Evolutionary conservation across 2,329 filamentous ascomycete genomes (phyloP), one percentile per base, ranked within the genome.

Genomic region (Fusarium sp.): DNA sequence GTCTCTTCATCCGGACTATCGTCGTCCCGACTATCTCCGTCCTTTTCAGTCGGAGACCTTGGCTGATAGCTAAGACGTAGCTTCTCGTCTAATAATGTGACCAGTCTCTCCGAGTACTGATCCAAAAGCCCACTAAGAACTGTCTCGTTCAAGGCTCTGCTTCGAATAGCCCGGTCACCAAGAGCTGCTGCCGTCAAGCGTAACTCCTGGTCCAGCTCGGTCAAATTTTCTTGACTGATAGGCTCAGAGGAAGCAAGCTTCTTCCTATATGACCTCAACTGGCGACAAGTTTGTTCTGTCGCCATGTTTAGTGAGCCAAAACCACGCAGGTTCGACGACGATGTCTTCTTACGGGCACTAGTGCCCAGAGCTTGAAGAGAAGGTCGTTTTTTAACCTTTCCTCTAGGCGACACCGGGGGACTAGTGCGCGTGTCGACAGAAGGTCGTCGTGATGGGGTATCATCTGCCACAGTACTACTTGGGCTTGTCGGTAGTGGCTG

Each of bases 1-100:
- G 74, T 68, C 49, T 75, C 76, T 37, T 76, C 75, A 28, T 72
- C 71, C 28, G 67, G 64, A 49, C 67, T 76, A 8, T 76, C 75
- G 9, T 33, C 33, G 3, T 55, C 35, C 5, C 35, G 64, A 52
- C 68, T 76, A 6, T 76, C 75, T 17, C 69, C 70, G 22, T 76
- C 77, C 54, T 72, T 68, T 37, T 68, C 67, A 26, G 51, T 49
- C 20, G 60, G 59, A 59, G 78, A 74, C 56, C 72, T 74, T 35
- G 75, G 72, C 33, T 79, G 75, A 71, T 76, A 79, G 11, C 75
- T 83, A 33, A 89, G 77, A 46, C 84, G 80, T 50, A 93, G 83
- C 76, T 91, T 92, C 76, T 93, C 89, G 67, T 94, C 91, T 44
- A 94, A 83, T 77, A 93, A 83, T 45, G 83, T 87, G 7, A 93